Percentiles rank a stretch among this genome's conserved stretches.
These are phyloP conservation scores for Penicillium lividum DNA, from an alignment of 495 filamentous ascomycete genomes.

Conservation along the genomic window DNA sequence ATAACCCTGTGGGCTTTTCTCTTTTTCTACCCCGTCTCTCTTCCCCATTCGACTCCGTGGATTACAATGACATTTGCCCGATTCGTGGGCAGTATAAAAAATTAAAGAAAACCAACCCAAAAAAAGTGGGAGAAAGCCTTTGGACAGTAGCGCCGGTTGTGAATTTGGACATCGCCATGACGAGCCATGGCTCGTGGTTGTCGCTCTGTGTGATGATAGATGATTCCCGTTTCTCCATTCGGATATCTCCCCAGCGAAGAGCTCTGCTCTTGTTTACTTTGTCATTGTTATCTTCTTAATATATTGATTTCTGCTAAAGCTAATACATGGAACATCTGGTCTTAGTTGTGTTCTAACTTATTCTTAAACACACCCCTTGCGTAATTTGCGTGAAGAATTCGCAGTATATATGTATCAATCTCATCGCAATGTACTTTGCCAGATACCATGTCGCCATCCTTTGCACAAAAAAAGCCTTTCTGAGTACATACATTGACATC, in stretches of 20 bases:
- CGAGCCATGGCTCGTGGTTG: slow-evolving; percentile 13
- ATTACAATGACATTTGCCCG: slow-evolving; percentile 30
- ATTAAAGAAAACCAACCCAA: slow-evolving; percentile 23
- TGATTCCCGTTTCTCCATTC: slow-evolving; percentile 30
- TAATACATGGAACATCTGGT: slow-evolving; percentile 41
- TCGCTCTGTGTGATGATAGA: slow-evolving; percentile 36
- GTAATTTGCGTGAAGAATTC: neutral
- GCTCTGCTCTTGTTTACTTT: slow-evolving; percentile 25
- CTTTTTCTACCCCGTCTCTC: slow-evolving; percentile 33
- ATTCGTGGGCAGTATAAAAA: slow-evolving; percentile 30
- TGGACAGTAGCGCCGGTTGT: slow-evolving; percentile 19
- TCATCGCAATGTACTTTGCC: too few species aligned
- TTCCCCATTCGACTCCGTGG: slow-evolving; percentile 23
- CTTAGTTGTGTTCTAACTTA: slow-evolving; percentile 1
- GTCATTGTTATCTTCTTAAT: slow-evolving; percentile 9
- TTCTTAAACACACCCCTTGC: neutral
- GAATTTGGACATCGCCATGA: slow-evolving; percentile 16
- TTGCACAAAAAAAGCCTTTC: too few species aligned
- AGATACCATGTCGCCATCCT: too few species aligned
- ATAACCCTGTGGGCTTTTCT: slow-evolving; percentile 51
- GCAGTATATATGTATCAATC: neutral
- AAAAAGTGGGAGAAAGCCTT: slow-evolving; percentile 16
- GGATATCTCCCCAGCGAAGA: slow-evolving; percentile 32
- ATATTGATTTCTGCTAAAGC: slow-evolving; percentile 32
- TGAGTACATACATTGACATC: too few species aligned